A percentile compares a stretch with the other conserved stretches of the same genome.
Evolutionary conservation across 2,329 filamentous ascomycete genomes (phyloP).

Genomic region (Fusarium sp.): DNA sequence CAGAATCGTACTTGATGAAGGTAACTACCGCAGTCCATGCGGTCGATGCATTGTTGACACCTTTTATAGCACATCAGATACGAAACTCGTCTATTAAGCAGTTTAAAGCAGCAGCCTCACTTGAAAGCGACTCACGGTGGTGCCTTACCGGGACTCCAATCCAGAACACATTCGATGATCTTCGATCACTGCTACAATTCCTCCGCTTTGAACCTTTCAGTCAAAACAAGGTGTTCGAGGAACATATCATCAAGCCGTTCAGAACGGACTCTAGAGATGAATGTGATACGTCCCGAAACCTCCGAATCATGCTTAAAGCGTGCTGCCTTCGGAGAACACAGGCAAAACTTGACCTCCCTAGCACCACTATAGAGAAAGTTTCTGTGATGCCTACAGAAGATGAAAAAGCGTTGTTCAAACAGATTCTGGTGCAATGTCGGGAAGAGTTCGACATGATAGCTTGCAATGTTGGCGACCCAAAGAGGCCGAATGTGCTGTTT

Average conservation of each 20-base stretch:
- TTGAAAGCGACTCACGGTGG: not conserved
- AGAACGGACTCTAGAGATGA: accelerated
- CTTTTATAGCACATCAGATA: not conserved
- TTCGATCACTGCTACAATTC: not conserved
- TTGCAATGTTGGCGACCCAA: not conserved
- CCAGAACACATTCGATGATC: constrained; percentile 1
- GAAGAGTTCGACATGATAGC: constrained; percentile 10
- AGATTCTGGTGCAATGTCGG: not conserved
- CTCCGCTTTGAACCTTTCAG: not conserved
- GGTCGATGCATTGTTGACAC: accelerated
- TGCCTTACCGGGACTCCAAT: constrained; percentile 7
- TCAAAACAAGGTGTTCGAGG: accelerated
- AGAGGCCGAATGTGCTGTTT: not conserved
- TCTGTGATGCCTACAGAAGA: not conserved
- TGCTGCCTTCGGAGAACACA: constrained; percentile 2
- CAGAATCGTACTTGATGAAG: constrained; percentile 1
- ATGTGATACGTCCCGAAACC: accelerated
- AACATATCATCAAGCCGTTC: constrained; percentile 1
- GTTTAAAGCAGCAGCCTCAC: accelerated
- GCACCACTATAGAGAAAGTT: accelerated
- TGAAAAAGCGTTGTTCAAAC: accelerated
- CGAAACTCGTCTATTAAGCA: not conserved
- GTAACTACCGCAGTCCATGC: not conserved
- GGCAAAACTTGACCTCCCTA: accelerated
- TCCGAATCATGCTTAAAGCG: not conserved